These are phyloP conservation scores for Dactylonectria estremocensis DNA, from an alignment of 2,329 filamentous ascomycete species.

Conservation along the genomic window DNA sequence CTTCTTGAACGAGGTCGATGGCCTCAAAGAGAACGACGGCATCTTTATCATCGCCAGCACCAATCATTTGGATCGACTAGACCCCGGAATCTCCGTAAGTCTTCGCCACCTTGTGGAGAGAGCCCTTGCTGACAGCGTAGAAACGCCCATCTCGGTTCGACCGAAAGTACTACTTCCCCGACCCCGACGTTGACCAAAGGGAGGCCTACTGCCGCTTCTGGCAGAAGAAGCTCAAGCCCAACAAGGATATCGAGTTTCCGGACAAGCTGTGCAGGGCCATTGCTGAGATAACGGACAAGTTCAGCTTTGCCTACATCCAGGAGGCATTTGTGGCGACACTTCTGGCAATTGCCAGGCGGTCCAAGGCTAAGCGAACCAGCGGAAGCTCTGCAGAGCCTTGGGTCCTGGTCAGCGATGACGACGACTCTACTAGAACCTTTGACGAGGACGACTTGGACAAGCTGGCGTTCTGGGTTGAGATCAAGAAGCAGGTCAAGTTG, in stretches of 20 bases:
- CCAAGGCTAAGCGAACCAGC: constrained; percentile 13
- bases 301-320: constrained; percentile 80
- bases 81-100: constrained; percentile 73
- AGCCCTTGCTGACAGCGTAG: constrained; percentile 44
- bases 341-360: constrained; percentile 67
- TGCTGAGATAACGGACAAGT: constrained; percentile 74
- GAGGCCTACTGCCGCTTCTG: constrained; percentile 75
- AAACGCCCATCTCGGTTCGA: constrained; percentile 79
- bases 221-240: constrained; percentile 69
- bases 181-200: constrained; percentile 69
- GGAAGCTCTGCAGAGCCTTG: constrained; percentile 47
- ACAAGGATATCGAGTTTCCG: constrained; percentile 73
- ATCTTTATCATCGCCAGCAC: constrained; percentile 79
- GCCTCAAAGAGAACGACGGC: constrained; percentile 78
- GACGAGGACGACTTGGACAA: constrained; percentile 61
- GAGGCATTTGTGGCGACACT: constrained; percentile 77
- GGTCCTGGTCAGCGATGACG: constrained; percentile 51
- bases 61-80: constrained; percentile 76
- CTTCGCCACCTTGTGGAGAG: too few relatives aligned
- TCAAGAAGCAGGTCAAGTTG: constrained; percentile 74
- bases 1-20: constrained; percentile 82
- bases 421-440: constrained; percentile 57
- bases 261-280: constrained; percentile 71
- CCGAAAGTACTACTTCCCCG: constrained; percentile 76
- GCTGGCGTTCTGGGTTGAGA: constrained; percentile 71